Evolutionary conservation across 495 filamentous ascomycete species (phyloP), one percentile per base, ranked within the genome.

Genomic region (Opeltia flavorubescens): DNA sequence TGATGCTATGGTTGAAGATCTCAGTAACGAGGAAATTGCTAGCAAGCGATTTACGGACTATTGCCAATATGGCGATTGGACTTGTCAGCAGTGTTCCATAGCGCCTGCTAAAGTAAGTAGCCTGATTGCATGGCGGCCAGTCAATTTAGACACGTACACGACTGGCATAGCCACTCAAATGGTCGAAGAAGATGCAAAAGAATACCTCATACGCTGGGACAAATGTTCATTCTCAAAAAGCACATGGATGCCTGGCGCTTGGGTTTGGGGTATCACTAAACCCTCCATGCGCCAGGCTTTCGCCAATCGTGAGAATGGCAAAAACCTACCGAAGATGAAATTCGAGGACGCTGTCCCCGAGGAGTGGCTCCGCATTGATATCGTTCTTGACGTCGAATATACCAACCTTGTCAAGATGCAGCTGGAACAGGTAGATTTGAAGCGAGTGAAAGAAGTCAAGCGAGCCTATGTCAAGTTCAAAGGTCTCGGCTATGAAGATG

Each of bases 181-280:
- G 21, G 60, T 72, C 15, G 69, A 76, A 15, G 81, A 87, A 56
- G 77, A 84, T 31, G 67, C 84, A 4, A 82, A 88, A 35, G 86
- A 95, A 54, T 96, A 96, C 53, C 72, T 99, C 1, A 66, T 96
- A 54, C 95, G 91, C 60, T 96, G 87, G 81, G 75, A 82, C 29
- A 57, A 67, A 0, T 71, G 76, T 43, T 94, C 89, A 0, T 89
- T 95, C 50, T 81, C 77, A 52, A 81, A 81, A 44, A 81, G 78
- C 20, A 66, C 62, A 2, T 99, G 93, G 93, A 77, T 85, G 72
- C 78, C 84, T 15, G 93, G 91, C 6, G 71, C 78, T 21, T 99
- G 93, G 93, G 72, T 89, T 12, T 87, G 75, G 71, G 89, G 88
- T n/a, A 65, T 80, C n/a, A 72, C 73, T 35, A 62, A 66, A 15